These are phyloP conservation scores for Zelopaecilomyces penicillatus DNA, from an alignment of 2,329 filamentous ascomycete genomes.

Conservation along the genomic window DNA sequence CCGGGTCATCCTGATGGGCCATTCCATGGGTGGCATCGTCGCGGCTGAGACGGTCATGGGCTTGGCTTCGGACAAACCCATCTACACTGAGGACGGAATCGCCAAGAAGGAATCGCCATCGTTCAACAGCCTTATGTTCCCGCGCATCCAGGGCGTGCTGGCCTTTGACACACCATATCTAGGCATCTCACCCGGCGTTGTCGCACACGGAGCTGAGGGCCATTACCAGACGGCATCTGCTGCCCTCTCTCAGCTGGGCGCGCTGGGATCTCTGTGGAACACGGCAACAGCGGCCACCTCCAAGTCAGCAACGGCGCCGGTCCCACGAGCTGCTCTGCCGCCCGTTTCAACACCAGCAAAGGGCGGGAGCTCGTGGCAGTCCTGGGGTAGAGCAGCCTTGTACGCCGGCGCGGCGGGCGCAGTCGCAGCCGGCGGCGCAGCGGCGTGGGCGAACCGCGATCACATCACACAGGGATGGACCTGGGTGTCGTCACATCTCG, in stretches of 20 bases:
- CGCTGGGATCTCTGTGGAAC: conserved; percentile 62
- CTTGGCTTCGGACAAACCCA: conserved; percentile 50
- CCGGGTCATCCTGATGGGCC: conserved; percentile 71
- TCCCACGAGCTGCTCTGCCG: not conserved
- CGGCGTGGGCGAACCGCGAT: conserved; percentile 78
- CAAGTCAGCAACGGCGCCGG: conserved; percentile 8
- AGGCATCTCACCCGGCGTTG: conserved; percentile 70
- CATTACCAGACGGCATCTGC: conserved; percentile 68
- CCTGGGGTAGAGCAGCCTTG: conserved; percentile 79
- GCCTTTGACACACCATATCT: conserved; percentile 93
- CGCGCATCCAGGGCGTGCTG: conserved; percentile 80
- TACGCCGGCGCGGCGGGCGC: conserved; percentile 78
- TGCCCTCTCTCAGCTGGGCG: conserved; percentile 58
- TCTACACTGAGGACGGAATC: conserved; percentile 38
- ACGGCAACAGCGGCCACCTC: conserved; percentile 15
- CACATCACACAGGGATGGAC: conserved; percentile 66
- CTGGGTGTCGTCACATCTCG: conserved; percentile 85
- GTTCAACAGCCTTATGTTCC: conserved; percentile 73
- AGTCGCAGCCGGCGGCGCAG: conserved; percentile 71
- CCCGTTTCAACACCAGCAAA: not conserved
- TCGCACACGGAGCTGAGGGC: conserved; percentile 79
- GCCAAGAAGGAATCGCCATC: conserved; percentile 25
- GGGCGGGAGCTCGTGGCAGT: conserved; percentile 49
- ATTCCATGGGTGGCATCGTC: conserved; percentile 91
- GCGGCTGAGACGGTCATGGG: conserved; percentile 79